phyloP scores from a whole-genome alignment of 23 red algal species.

The Gracilaria vermiculophylla region DNA sequence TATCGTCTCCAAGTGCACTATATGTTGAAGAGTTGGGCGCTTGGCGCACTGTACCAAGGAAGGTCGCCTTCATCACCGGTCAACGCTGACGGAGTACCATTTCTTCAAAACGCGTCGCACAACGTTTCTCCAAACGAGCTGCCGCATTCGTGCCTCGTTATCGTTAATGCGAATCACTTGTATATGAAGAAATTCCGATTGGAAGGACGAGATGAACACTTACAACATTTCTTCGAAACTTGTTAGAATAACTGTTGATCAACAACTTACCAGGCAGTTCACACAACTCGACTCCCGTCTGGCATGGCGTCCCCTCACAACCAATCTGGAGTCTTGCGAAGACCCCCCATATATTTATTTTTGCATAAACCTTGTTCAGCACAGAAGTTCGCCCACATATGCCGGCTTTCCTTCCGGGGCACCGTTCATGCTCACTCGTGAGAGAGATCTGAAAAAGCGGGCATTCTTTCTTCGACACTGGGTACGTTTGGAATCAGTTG shows the following conservation, averaged over 20 bases:
- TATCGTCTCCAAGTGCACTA: no score
- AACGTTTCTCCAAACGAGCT: background rate
- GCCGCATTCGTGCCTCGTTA: background rate
- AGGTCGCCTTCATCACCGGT: no score
- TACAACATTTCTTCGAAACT: conserved; percentile 49
- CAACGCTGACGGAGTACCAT: no score
- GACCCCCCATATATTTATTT: conserved; percentile 57
- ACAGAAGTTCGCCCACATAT: conserved; percentile 12
- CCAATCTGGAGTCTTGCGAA: conserved; percentile 51
- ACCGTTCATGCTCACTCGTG: conserved; percentile 62
- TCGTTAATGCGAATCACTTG: background rate
- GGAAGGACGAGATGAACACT: conserved; percentile 1
- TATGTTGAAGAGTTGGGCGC: no score
- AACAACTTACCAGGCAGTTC: conserved; percentile 14
- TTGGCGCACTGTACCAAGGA: no score
- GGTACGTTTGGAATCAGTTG: conserved; percentile 13
- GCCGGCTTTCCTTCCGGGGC: conserved; percentile 55
- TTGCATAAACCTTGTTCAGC: conserved; percentile 22
- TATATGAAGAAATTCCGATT: background rate
- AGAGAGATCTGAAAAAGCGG: conserved; percentile 40
- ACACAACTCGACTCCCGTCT: conserved; percentile 23
- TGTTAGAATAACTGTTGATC: conserved; percentile 19
- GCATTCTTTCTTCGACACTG: conserved; percentile 66
- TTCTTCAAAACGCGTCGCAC: no score
- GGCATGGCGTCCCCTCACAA: conserved; percentile 53